Evolutionary conservation across 169 alveolate species (phyloP), one percentile per base, ranked within the genome.

Genomic region (Plasmodium ovale): DNA sequence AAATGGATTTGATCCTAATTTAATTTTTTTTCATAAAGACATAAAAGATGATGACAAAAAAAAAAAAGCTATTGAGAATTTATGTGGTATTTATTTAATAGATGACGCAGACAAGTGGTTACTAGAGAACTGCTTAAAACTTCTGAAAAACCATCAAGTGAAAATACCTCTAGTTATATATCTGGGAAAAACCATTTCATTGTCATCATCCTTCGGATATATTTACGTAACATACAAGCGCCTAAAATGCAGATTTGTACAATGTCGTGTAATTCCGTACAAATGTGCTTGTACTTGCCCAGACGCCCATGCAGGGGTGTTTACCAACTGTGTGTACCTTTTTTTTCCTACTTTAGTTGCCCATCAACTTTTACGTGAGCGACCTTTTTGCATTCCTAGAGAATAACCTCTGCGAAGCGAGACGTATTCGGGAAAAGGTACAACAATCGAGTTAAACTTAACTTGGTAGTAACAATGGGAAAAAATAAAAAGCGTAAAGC

Each of bases 21-120:
- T 85, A 85, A 68, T 85, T 53, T 85, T 68, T 69, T 85, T 85
- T 35, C 85, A 85, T 68, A 85, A 85, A 49, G 69, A 85, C 33
- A 56, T 85, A 14, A 67, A 85, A 23, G 74, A 62, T 39, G 58
- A 85, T 1, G 58, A 85, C 0, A 54, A 69, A 68, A 85, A 85
- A 69, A 44, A 25, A 68, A 68, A 21, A 62, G 91, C 77, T 1
- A 47, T 85, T 14, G 77, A 31, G 69, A 85, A 69, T 67, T 16
- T 85, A 68, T 85, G 91, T 70, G 91, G 91, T 33, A 54, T 85
- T 53, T 23, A 85, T 72, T 85, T 85, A 60, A 67, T 68, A 23
- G 87, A 85, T 69, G 91, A 85, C 58, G 91, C 91, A 14, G 91
- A 85, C 56, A 85, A 58, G 37, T 85, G 91, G 91, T 58, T 85